A percentile compares a stretch with the other conserved stretches of the same genome.
Evolutionary conservation across 2,329 filamentous ascomycete genomes (phyloP).

Genomic region (Fonsecaea nubica): DNA sequence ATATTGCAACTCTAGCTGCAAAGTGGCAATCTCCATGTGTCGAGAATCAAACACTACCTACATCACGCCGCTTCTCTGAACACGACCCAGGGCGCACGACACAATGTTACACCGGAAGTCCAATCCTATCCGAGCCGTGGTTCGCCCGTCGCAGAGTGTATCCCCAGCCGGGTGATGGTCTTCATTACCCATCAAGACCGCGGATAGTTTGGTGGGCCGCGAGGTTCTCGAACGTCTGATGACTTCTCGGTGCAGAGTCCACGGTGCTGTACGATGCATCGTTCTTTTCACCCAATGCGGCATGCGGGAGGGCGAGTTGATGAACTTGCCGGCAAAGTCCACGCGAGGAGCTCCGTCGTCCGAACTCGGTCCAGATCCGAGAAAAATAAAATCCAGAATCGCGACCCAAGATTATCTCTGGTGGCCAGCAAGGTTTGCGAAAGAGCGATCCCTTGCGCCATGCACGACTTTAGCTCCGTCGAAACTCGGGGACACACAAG

Average conservation of each 20-base stretch:
- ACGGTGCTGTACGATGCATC: background rate
- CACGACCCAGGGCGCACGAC: background rate
- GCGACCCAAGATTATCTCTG: background rate
- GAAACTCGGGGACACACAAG: background rate
- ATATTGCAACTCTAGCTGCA: background rate
- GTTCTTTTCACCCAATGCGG: conserved; percentile 2
- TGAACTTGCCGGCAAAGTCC: background rate
- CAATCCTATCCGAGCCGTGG: background rate
- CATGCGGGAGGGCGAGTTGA: background rate
- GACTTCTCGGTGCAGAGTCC: background rate
- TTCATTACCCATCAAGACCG: background rate
- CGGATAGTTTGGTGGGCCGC: background rate
- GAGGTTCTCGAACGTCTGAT: background rate
- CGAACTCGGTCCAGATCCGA: background rate
- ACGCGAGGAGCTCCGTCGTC: background rate
- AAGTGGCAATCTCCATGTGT: background rate
- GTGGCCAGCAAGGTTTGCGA: conserved; percentile 2
- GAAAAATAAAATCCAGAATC: background rate
- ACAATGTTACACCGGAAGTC: background rate
- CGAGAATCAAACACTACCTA: background rate
- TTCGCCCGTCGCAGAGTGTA: background rate
- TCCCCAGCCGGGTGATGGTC: background rate
- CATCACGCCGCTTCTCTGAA: background rate
- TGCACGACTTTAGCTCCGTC: background rate
- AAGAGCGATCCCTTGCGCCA: background rate